Conservation (phyloP, 2,329 filamentous ascomycete genomes). For the Trichoderma sp. region DNA sequence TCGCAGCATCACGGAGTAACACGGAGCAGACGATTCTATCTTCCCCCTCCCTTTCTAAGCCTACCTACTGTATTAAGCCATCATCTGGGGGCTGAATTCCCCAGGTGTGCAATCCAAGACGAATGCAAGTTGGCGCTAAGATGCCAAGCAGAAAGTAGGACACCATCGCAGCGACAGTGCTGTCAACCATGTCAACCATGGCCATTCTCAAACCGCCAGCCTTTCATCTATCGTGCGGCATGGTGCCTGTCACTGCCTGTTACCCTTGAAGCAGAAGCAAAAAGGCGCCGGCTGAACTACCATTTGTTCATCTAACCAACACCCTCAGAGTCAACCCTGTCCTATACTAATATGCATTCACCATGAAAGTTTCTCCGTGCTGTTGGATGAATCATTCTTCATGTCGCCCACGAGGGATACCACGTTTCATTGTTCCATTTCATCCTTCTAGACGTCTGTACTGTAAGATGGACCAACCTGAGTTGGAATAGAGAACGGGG, state of each 20-base stretch:
- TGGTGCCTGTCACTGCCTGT: not conserved
- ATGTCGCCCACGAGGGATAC: not conserved
- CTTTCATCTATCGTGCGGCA: not conserved
- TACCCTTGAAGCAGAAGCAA: not conserved
- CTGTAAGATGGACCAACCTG: not conserved
- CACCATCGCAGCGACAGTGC: not conserved
- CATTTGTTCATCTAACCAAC: not conserved
- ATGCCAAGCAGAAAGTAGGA: not conserved
- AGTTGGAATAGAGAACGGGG: not conserved
- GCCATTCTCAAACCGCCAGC: not conserved
- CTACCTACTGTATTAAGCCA: not conserved
- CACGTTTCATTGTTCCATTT: constrained; percentile 11
- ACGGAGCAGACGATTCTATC: not conserved
- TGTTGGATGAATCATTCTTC: not conserved
- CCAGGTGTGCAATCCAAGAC: not conserved
- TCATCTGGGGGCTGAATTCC: not conserved
- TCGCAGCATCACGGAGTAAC: not conserved
- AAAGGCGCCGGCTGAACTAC: not conserved
- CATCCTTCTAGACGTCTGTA: not conserved
- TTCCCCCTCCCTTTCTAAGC: not conserved
- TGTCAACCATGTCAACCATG: not conserved
- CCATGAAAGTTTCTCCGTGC: not conserved
- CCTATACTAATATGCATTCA: not conserved
- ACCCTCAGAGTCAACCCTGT: not conserved
- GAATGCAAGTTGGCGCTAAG: not conserved